Evolutionary conservation across 371 early-diverging fungal genomes (phyloP), one percentile per base, ranked within the genome.

Genomic region (Amoeboaphelidium protococcarum): DNA sequence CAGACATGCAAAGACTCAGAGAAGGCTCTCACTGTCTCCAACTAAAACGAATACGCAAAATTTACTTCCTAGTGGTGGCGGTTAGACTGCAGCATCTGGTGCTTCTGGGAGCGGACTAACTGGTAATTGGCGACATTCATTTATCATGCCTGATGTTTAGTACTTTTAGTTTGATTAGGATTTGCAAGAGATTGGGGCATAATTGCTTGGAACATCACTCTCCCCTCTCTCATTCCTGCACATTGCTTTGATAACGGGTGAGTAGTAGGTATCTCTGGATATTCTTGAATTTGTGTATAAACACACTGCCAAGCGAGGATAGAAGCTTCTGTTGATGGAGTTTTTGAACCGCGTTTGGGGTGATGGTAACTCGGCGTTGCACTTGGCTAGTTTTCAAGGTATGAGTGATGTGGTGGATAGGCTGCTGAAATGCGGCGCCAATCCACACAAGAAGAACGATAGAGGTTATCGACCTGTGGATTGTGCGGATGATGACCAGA

Each of bases 261-360:
- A 72, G 26, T 74, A 76, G 49, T 74, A 76, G 24, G 59, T 74
- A 26, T 71, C 71, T 2, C 42, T 66, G 13, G 72, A 68, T 44
- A 55, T 76, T 26, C 52, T 74, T n/a, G 60, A 72, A 23, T 74
- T 67, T 52, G 68, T 76, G 10, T 57, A 58, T 13, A 57, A 50
- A 21, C 59, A 62, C 3, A 71, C 71, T 0, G 65, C 69, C 26
- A 64, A 63, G 31, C 65, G 70, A 44, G 66, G 65, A 40, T 62
- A 69, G 2, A 63, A 66, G 45, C 68, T 69, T 49, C 63, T 74
- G 12, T 61, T 73, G n/a, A 67, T 61, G 49, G 71, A 70, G 44
- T 76, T 76, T 54, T 62, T 80, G 60, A 67, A 71, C 46, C 65
- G 69, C 49, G 57, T 73, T 25, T 80, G 74, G 72, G 69, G 69